Conservation (phyloP, 805 yeast species). For the Schwanniomyces occidentalis region DNA sequence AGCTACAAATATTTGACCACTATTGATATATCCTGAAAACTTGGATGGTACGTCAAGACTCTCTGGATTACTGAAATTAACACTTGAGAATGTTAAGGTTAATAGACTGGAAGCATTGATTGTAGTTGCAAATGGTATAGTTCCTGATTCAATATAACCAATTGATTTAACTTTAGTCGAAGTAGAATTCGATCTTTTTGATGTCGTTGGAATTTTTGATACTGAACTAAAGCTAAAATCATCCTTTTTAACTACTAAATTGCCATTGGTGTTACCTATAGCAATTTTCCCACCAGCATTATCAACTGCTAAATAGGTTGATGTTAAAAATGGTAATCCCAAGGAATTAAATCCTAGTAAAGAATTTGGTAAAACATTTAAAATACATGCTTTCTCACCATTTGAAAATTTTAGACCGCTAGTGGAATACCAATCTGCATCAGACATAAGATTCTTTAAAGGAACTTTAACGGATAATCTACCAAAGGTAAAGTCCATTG, state of each 20-base stretch:
- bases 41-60: constrained; percentile 21
- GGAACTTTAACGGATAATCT: constrained; percentile 52
- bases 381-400: constrained; percentile 58
- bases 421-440: constrained; percentile 33
- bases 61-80: not conserved
- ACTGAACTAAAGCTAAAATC: not conserved
- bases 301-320: constrained; percentile 63
- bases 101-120: constrained; percentile 1
- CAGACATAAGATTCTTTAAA: constrained; percentile 44
- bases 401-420: constrained; percentile 46
- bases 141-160: constrained; percentile 38
- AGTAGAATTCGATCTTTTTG: constrained; percentile 5
- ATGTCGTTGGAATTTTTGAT: not conserved
- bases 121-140: constrained; percentile 52
- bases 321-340: constrained; percentile 58
- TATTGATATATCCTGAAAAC: constrained; percentile 24
- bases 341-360: constrained; percentile 51
- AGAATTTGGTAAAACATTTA: constrained; percentile 51
- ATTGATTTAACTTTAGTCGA: constrained; percentile 16
- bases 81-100: constrained; percentile 11
- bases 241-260: constrained; percentile 6
- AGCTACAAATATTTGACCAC: constrained; percentile 28
- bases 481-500: constrained; percentile 54
- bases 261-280: constrained; percentile 47
- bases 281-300: constrained; percentile 57